These are phyloP conservation scores for Dendryphion nanum DNA, from an alignment of 2,329 filamentous ascomycete species.

Conservation along the genomic window DNA sequence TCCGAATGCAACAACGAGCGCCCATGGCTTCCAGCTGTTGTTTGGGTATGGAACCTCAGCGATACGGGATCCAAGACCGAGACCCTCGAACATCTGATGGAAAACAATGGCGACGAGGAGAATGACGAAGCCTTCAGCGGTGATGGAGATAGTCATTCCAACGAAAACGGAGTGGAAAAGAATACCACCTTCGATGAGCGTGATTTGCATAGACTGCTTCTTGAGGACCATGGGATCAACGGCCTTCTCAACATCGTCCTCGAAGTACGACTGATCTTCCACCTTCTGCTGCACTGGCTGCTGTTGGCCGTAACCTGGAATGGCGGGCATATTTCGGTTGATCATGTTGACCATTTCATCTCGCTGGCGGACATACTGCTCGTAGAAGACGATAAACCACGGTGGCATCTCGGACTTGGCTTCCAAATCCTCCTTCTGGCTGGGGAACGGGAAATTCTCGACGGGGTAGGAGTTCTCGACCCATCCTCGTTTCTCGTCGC, in stretches of 20 bases:
- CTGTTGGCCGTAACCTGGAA: constrained; percentile 33
- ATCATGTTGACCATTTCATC: constrained; percentile 59
- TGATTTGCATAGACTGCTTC: constrained; percentile 41
- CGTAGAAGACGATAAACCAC: constrained; percentile 64
- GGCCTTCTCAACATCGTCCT: constrained; percentile 33
- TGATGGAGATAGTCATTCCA: constrained; percentile 61
- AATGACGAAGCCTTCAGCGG: constrained; percentile 55
- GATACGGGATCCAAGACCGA: constrained; percentile 62
- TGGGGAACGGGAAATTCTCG: constrained; percentile 29
- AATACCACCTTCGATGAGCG: constrained; percentile 58
- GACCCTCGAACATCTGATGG: constrained; percentile 63
- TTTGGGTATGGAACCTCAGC: constrained; percentile 59
- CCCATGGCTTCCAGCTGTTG: constrained; percentile 58
- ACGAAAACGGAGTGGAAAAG: constrained; percentile 66
- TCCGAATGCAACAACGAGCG: constrained; percentile 62
- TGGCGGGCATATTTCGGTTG: constrained; percentile 34
- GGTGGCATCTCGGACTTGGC: constrained; percentile 53
- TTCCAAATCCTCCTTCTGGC: constrained; percentile 24
- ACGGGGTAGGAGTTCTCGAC: constrained; percentile 28
- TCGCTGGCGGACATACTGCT: constrained; percentile 61
- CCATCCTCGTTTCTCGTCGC: constrained; percentile 36
- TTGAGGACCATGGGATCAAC: constrained; percentile 39
- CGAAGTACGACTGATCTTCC: constrained; percentile 35
- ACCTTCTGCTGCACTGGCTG: constrained; percentile 11
- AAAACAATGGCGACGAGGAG: constrained; percentile 62